These are phyloP conservation scores for Stagonosporopsis vannaccii DNA, from an alignment of 2,329 filamentous ascomycete species.

Conservation along the genomic window DNA sequence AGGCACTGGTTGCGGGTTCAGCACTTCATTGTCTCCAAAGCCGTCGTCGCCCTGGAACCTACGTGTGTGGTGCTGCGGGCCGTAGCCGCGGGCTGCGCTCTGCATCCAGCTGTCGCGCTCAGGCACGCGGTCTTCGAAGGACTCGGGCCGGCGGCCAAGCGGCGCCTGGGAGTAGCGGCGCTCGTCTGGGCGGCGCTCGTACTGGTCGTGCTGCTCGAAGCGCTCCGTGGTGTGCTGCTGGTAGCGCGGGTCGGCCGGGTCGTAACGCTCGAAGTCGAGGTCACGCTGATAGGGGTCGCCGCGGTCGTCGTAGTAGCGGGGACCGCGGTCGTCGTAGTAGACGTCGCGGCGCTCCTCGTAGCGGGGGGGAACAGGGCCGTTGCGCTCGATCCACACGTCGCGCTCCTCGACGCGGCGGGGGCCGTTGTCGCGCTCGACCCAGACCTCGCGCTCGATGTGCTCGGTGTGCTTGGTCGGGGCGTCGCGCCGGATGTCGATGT, in stretches of 20 bases:
- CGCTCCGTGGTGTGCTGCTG: conserved; percentile 37
- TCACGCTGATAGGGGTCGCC: conserved; percentile 31
- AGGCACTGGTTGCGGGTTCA: conserved; percentile 49
- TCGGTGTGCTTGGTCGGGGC: conserved; percentile 32
- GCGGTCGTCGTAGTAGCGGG: conserved; percentile 32
- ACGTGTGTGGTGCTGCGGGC: conserved; percentile 41
- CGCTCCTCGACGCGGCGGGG: conserved; percentile 40
- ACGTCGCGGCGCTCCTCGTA: conserved; percentile 34
- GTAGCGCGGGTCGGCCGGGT: conserved; percentile 35
- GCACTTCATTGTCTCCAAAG: conserved; percentile 47
- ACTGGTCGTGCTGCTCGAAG: conserved; percentile 22
- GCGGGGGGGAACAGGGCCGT: conserved; percentile 25
- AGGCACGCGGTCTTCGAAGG: conserved; percentile 47
- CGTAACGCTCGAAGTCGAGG: conserved; percentile 29
- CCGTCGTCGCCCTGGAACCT: conserved; percentile 46
- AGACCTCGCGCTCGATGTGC: conserved; percentile 40
- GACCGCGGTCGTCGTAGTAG: conserved; percentile 33
- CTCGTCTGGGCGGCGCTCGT: conserved; percentile 25
- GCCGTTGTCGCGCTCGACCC: conserved; percentile 36
- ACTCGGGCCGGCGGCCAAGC: conserved; percentile 42
- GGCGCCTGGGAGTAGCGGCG: conserved; percentile 31
- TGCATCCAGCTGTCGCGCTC: conserved; percentile 47
- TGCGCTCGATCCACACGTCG: conserved; percentile 39
- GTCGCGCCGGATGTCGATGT: conserved; percentile 44
- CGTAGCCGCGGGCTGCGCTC: conserved; percentile 23